phyloP scores from a whole-genome alignment of 768 basidiomycete species.

The Chalciporus chontae region DNA sequence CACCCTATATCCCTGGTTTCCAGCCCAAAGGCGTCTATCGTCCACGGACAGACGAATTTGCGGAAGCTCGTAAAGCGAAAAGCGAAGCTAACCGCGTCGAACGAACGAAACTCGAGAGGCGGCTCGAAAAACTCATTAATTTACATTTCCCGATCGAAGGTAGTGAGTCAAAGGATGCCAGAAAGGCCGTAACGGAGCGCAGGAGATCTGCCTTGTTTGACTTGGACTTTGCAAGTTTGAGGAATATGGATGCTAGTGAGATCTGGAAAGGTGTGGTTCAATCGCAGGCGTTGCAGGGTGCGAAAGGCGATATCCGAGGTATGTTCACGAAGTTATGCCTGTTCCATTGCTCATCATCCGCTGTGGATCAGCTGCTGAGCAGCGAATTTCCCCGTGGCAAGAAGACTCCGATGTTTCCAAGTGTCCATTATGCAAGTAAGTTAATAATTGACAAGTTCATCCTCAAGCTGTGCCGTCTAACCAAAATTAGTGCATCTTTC shows the following conservation, averaged over 20 bases:
- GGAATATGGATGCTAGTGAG: slow-evolving; percentile 61
- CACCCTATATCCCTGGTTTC: slow-evolving; percentile 87
- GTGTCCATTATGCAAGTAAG: slow-evolving; percentile 85
- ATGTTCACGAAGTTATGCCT: slow-evolving; percentile 11
- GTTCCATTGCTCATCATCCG: slow-evolving; percentile 1
- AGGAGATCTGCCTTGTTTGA: slow-evolving; percentile 73
- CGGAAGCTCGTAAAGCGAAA: slow-evolving; percentile 35
- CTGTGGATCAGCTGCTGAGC: slow-evolving; percentile 62
- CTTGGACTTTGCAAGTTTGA: slow-evolving; percentile 54
- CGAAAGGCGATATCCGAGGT: slow-evolving; percentile 72
- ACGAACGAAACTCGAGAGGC: slow-evolving; percentile 76
- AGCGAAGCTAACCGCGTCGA: slow-evolving; percentile 62
- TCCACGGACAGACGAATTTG: slow-evolving; percentile 79
- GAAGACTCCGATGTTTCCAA: slow-evolving; percentile 70
- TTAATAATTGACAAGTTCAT: slow-evolving; percentile 5
- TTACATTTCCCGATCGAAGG: slow-evolving; percentile 55
- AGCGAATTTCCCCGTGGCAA: slow-evolving; percentile 93
- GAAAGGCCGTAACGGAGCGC: slow-evolving; percentile 16
- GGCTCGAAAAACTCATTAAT: slow-evolving; percentile 82
- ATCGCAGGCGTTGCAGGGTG: slow-evolving; percentile 38
- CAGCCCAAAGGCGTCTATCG: slow-evolving; percentile 86
- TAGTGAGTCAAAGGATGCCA: slow-evolving; percentile 10
- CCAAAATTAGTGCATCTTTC: slow-evolving; percentile 58
- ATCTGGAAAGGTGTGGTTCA: slow-evolving; percentile 65
- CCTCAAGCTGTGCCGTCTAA: slow-evolving; percentile 5